These are phyloP conservation scores for Vitis cinerea DNA, from an alignment of 164 flowering plant species.

Conservation along the genomic window DNA sequence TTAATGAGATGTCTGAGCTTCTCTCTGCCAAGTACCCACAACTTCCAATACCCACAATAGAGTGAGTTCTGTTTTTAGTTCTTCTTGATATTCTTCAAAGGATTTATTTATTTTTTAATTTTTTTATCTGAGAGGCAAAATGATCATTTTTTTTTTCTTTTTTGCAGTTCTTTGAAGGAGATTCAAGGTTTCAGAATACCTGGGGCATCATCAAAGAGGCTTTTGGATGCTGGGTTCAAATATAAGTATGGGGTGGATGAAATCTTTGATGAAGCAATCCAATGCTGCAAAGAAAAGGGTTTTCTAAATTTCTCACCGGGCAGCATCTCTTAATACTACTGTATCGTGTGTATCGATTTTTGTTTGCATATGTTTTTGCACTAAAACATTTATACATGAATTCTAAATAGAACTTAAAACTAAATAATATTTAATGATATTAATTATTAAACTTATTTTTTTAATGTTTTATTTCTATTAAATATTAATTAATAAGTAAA, in stretches of 20 bases:
- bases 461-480: no score
- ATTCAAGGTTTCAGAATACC: conserved; percentile 11
- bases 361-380: no score
- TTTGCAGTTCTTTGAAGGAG: conserved; percentile 17
- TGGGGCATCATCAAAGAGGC: conserved; percentile 42
- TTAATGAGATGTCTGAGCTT: conserved; percentile 2
- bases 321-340: no score
- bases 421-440: no score
- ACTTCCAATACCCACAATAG: conserved; percentile 1
- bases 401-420: no score
- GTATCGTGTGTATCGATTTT: no score
- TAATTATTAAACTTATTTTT: no score
- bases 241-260: conserved; percentile 41
- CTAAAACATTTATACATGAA: no score
- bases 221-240: conserved; percentile 49
- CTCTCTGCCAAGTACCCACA: conserved; percentile 10
- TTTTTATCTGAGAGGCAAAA: no score
- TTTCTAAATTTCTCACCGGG: not conserved
- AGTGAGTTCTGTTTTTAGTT: conserved; percentile 8
- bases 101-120: not conserved
- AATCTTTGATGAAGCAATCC: conserved; percentile 36
- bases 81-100: not conserved
- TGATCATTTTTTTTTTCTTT: no score
- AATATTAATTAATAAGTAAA: no score
- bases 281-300: conserved; percentile 29